Conservation (phyloP, 2,329 filamentous ascomycete genomes). For the Diaporthe longicolla region DNA sequence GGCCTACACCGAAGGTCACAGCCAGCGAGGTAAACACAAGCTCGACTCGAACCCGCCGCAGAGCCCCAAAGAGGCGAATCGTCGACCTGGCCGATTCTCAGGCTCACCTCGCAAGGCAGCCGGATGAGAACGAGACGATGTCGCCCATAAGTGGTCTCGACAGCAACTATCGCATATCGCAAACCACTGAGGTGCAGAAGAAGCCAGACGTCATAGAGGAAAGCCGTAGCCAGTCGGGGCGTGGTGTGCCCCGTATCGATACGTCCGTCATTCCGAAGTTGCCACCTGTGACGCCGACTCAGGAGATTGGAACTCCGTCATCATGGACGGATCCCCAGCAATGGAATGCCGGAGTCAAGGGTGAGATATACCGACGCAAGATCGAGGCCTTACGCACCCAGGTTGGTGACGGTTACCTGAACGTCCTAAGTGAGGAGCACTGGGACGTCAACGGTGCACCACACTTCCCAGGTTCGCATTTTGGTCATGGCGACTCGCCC, state of each 20-base stretch:
- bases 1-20: slow-evolving; percentile 65
- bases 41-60: slow-evolving; percentile 70
- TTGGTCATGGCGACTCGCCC: slow-evolving; percentile 53
- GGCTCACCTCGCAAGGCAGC: slow-evolving; percentile 49
- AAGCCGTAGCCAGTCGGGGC: slow-evolving; percentile 50
- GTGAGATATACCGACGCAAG: slow-evolving; percentile 88
- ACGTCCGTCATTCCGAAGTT: slow-evolving; percentile 54
- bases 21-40: slow-evolving; percentile 71
- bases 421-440: slow-evolving; percentile 83
- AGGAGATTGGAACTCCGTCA: slow-evolving; percentile 48
- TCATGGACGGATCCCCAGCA: slow-evolving; percentile 63
- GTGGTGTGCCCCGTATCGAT: slow-evolving; percentile 55
- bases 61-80: slow-evolving; percentile 73
- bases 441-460: slow-evolving; percentile 65
- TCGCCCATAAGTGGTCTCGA: slow-evolving; percentile 46
- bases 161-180: slow-evolving; percentile 62
- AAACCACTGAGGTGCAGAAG: slow-evolving; percentile 55
- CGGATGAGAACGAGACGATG: slow-evolving; percentile 45
- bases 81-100: slow-evolving; percentile 74
- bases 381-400: slow-evolving; percentile 88
- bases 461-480: slow-evolving; percentile 57
- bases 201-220: slow-evolving; percentile 52
- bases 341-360: slow-evolving; percentile 71
- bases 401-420: slow-evolving; percentile 89
- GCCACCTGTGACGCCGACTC: slow-evolving; percentile 51